A percentile compares a stretch with the other conserved stretches of the same genome.
Evolutionary conservation across 306 rosid genomes (phyloP).

Genomic region (Cucurbita maxima): DNA sequence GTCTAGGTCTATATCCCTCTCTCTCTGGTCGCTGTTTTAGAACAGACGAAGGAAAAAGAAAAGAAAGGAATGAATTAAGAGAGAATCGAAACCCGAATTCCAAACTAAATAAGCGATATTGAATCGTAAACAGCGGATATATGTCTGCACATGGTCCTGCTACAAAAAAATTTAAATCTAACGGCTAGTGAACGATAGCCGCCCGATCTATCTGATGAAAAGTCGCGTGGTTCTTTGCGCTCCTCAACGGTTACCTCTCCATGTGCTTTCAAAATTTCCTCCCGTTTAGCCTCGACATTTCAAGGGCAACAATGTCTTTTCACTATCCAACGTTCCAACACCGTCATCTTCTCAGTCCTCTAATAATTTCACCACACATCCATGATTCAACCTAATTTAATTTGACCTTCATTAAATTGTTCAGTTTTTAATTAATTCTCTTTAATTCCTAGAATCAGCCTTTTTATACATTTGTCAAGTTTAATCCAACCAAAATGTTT

Average conservation of each 20-base stretch:
- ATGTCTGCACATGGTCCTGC: conserved; percentile 22
- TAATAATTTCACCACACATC: background rate
- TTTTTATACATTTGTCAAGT: too few relatives aligned
- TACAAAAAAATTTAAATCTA: conserved; percentile 14
- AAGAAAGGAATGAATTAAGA: background rate
- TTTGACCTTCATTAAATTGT: background rate
- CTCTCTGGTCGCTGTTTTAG: background rate
- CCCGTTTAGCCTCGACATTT: background rate
- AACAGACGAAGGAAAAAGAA: background rate
- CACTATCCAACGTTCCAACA: background rate
- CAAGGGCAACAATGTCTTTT: background rate
- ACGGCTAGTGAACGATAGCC: conserved; percentile 32
- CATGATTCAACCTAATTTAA: background rate
- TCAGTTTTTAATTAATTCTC: background rate
- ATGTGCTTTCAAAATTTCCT: conserved; percentile 19
- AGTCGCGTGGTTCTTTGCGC: conserved; percentile 21
- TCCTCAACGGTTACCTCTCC: conserved; percentile 26
- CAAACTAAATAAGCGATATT: conserved; percentile 11
- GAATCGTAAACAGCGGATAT: conserved; percentile 26
- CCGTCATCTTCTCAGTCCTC: background rate
- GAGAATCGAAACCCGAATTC: background rate
- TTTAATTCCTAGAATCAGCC: too few relatives aligned
- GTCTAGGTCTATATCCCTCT: background rate
- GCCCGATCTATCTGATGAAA: conserved; percentile 18
- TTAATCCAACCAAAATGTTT: too few relatives aligned